A percentile compares a stretch with the other conserved stretches of the same genome.
These are phyloP conservation scores for Amauroascus verrucosus DNA, from an alignment of 2,329 filamentous ascomycete species.

Conservation along the genomic window DNA sequence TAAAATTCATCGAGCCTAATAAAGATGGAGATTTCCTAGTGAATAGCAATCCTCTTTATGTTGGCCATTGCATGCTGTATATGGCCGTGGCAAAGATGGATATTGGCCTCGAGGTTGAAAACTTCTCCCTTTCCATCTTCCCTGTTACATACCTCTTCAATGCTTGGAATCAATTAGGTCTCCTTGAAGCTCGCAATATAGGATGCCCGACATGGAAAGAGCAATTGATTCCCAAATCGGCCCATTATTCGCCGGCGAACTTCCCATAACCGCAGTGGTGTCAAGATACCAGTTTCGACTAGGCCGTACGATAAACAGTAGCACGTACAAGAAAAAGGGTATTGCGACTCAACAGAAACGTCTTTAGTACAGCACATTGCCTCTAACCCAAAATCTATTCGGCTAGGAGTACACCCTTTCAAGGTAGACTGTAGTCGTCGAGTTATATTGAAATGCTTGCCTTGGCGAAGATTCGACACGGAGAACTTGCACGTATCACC, in stretches of 20 bases:
- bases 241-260: not conserved
- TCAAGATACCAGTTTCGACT: not conserved
- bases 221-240: not conserved
- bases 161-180: not conserved
- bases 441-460: not conserved
- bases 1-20: not conserved
- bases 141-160: not conserved
- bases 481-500: not conserved
- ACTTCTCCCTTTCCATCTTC: not conserved
- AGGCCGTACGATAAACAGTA: not conserved
- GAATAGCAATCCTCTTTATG: not conserved
- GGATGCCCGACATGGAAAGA: not conserved
- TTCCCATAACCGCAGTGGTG: not conserved
- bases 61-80: not conserved
- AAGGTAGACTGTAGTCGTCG: conserved; percentile 4
- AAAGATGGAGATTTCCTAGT: not conserved
- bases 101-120: not conserved
- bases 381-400: no score
- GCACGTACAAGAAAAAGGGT: not conserved
- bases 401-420: no score
- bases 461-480: conserved; percentile 2
- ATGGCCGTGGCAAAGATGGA: not conserved
- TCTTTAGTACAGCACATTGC: no score
- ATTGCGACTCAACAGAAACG: no score
- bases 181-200: not conserved